Evolutionary conservation across 495 filamentous ascomycete genomes (phyloP), one percentile per base, ranked within the genome.

Genomic region (Penicillium diatomitis): DNA sequence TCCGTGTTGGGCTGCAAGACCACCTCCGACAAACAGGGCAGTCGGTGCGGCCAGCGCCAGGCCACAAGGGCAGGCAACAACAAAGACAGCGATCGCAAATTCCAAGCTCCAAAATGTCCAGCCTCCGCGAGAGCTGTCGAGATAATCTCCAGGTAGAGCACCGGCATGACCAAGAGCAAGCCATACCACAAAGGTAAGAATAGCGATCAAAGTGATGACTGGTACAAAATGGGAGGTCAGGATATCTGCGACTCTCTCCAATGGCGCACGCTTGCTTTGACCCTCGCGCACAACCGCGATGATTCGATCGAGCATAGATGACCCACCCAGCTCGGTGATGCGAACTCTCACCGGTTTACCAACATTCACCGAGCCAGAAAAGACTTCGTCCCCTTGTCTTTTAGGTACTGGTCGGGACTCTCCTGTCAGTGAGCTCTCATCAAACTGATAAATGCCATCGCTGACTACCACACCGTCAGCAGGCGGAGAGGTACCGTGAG

Each of bases 31-130:
- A 59, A 94, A 95, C 31, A 97, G 77, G 2, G 91, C 91, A 0
- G 92, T 96, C 10, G 91, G 91, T 3, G 92, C 89, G 48, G 91
- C 91, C 29, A 97, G 82, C 2, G 84, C 91, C 41, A 97, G 79
- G 12, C 91, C 92, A 55, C 91, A 97, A 8, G 91, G 91, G 63
- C 91, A 97, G 5, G 91, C 91, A 34, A 96, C 84, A 32, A 97
- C 88, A 65, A 96, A 96, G 3, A 96, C 91, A 4, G 92, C 81
- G 52, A 96, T 96, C 0, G 91, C 87, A 60, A 97, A 97, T 46
- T 91, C 82, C 35, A 97, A 70, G 12, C 87, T 85, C 79, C 90
- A 97, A 11, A 87, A 83, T 0, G 85, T 74, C 88, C 90, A 95
- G 9, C 87, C 85, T 28, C 87, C 88, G 20, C 79, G 73, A 4